Evolutionary conservation across 2,329 filamentous ascomycete species (phyloP).

Genomic region (Onygena corvina): DNA sequence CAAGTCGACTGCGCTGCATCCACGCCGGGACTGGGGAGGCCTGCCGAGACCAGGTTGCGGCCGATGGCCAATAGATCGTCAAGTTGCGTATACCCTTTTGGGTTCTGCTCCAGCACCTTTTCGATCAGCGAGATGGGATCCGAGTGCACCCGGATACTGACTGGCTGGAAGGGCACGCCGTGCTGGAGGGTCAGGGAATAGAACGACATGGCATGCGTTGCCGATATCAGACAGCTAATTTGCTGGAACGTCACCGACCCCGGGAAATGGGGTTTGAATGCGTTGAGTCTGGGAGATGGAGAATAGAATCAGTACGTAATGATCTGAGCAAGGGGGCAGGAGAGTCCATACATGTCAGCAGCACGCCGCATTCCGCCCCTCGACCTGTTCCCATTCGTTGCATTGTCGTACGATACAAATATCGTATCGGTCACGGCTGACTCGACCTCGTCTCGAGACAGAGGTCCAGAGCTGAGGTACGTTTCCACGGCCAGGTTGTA

Average conservation of each 20-base stretch:
- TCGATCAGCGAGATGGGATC: slow-evolving; percentile 49
- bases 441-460: slow-evolving; percentile 40
- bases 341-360: slow-evolving; percentile 39
- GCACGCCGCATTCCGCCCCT: slow-evolving; percentile 52
- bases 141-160: slow-evolving; percentile 51
- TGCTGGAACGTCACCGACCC: slow-evolving; percentile 32
- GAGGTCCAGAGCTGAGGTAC: slow-evolving; percentile 26
- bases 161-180: slow-evolving; percentile 53
- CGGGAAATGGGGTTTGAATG: slow-evolving; percentile 34
- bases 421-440: slow-evolving; percentile 41
- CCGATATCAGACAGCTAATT: slow-evolving; percentile 44
- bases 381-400: slow-evolving; percentile 52
- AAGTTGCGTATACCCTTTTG: slow-evolving; percentile 50
- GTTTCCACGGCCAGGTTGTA: slow-evolving; percentile 33
- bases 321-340: not conserved
- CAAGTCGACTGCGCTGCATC: slow-evolving; percentile 10
- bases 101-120: slow-evolving; percentile 51
- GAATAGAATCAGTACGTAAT: not conserved
- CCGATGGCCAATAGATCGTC: slow-evolving; percentile 53
- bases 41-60: slow-evolving; percentile 43
- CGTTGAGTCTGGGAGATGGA: slow-evolving; percentile 26
- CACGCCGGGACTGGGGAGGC: slow-evolving; percentile 26
- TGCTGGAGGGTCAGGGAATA: slow-evolving; percentile 53
- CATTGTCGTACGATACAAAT: slow-evolving; percentile 50
- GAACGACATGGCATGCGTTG: slow-evolving; percentile 53